Percentiles rank a stretch among this genome's conserved stretches.
These are phyloP conservation scores for Bremia lactucae DNA, from an alignment of 352 stramenopile species.

Conservation along the genomic window DNA sequence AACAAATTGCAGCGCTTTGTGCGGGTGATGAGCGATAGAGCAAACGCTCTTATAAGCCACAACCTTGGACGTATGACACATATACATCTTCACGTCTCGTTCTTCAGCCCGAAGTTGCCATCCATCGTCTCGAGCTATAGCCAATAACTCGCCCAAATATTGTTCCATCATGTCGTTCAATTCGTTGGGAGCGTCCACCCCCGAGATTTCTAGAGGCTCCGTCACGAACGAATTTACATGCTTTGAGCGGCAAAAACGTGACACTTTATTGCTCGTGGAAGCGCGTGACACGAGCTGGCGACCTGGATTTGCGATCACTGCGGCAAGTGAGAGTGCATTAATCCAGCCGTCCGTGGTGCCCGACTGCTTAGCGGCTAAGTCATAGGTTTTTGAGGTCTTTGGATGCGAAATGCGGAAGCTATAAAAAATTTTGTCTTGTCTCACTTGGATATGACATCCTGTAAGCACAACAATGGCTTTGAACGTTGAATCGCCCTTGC, in stretches of 20 bases:
- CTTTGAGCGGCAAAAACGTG: slow-evolving; percentile 21
- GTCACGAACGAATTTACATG: slow-evolving; percentile 18
- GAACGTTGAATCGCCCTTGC: slow-evolving; percentile 43
- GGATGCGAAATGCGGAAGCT: slow-evolving; percentile 68
- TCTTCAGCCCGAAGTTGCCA: slow-evolving; percentile 58
- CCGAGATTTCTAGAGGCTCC: slow-evolving; percentile 24
- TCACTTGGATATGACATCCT: slow-evolving; percentile 36
- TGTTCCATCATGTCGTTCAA: slow-evolving; percentile 32
- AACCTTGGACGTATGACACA: slow-evolving; percentile 29
- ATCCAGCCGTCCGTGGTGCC: slow-evolving; percentile 54
- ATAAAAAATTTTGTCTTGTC: slow-evolving; percentile 61
- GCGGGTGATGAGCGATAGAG: slow-evolving; percentile 41
- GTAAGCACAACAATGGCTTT: slow-evolving; percentile 59
- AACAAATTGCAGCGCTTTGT: slow-evolving; percentile 43
- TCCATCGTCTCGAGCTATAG: slow-evolving; percentile 33
- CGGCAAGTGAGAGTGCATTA: slow-evolving; percentile 30
- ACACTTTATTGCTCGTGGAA: slow-evolving; percentile 13
- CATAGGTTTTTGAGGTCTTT: slow-evolving; percentile 55
- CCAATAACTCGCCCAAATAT: slow-evolving; percentile 52
- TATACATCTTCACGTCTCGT: slow-evolving; percentile 46
- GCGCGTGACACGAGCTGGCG: slow-evolving; percentile 2
- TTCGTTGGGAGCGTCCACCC: slow-evolving; percentile 24
- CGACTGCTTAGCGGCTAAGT: slow-evolving; percentile 46
- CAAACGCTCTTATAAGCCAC: slow-evolving; percentile 47
- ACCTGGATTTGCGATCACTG: slow-evolving; percentile 3